A percentile compares a stretch with the other conserved stretches of the same genome.
Evolutionary conservation across 371 early-diverging fungal species (phyloP).

Genomic region (Nematocida minor): DNA sequence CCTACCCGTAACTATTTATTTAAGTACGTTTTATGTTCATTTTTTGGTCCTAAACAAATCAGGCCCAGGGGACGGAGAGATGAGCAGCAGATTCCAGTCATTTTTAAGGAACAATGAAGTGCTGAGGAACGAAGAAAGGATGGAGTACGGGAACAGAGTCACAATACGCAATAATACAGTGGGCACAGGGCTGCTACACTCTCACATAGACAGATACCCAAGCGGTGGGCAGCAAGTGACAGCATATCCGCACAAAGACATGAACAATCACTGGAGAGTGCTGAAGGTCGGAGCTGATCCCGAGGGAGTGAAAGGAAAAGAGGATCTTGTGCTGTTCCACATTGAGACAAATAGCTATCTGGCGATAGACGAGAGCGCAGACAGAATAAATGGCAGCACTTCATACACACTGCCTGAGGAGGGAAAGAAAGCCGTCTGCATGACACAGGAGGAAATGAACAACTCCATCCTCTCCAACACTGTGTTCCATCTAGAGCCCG

Average conservation of each 20-base stretch:
- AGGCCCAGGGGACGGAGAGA: constrained; percentile 88
- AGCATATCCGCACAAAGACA: constrained; percentile 86
- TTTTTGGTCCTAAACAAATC: constrained; percentile 77
- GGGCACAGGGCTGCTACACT: constrained; percentile 88
- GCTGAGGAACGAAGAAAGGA: constrained; percentile 73
- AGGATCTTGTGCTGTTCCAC: constrained; percentile 62
- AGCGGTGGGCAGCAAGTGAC: constrained; percentile 94
- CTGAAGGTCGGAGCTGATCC: constrained; percentile 58
- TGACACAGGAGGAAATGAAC: constrained; percentile 61
- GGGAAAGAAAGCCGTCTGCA: not conserved
- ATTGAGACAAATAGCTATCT: constrained; percentile 67
- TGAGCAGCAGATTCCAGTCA: constrained; percentile 94
- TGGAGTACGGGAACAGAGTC: constrained; percentile 83
- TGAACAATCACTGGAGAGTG: constrained; percentile 82
- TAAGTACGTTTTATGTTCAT: constrained; percentile 78
- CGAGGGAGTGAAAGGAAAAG: constrained; percentile 42
- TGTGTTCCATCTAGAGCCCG: constrained; percentile 46
- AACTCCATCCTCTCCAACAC: constrained; percentile 47
- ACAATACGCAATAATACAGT: constrained; percentile 76
- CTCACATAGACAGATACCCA: constrained; percentile 85
- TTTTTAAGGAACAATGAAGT: constrained; percentile 76
- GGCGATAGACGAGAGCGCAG: constrained; percentile 77
- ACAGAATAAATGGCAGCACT: constrained; percentile 69
- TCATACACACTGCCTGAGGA: constrained; percentile 24
- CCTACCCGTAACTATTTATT: constrained; percentile 77